These are phyloP conservation scores for Pseudocercospora fijiensis DNA, from an alignment of 2,329 filamentous ascomycete genomes.

Conservation along the genomic window DNA sequence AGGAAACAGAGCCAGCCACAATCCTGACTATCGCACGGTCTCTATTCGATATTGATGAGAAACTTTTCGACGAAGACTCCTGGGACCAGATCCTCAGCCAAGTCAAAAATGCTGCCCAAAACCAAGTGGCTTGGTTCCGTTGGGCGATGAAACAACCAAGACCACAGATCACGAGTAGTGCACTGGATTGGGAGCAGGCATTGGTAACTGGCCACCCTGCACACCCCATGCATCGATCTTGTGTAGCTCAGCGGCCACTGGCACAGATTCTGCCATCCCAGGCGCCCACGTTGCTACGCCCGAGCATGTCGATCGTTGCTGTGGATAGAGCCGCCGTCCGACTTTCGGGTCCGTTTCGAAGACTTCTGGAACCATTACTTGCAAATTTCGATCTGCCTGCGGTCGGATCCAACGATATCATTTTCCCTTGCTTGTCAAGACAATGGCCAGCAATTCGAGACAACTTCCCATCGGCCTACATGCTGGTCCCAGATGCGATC, in stretches of 20 bases:
- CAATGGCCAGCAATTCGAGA: conserved; percentile 11
- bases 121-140: neutral
- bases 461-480: conserved; percentile 1
- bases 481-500: conserved; percentile 7
- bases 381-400: neutral
- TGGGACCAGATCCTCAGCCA: neutral
- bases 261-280: neutral
- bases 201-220: conserved; percentile 11
- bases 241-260: neutral
- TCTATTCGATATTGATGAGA: neutral
- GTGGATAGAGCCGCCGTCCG: neutral
- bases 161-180: neutral
- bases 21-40: neutral
- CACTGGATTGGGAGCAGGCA: conserved; percentile 12
- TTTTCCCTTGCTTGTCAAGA: conserved; percentile 11
- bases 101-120: neutral
- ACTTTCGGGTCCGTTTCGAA: neutral
- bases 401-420: neutral
- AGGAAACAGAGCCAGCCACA: neutral
- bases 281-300: neutral
- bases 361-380: neutral
- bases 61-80: neutral
- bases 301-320: neutral
- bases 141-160: neutral
- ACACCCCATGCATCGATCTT: conserved; percentile 9